Conservation (phyloP, 768 basidiomycete genomes). For the Collybiopsis luxurians region DNA sequence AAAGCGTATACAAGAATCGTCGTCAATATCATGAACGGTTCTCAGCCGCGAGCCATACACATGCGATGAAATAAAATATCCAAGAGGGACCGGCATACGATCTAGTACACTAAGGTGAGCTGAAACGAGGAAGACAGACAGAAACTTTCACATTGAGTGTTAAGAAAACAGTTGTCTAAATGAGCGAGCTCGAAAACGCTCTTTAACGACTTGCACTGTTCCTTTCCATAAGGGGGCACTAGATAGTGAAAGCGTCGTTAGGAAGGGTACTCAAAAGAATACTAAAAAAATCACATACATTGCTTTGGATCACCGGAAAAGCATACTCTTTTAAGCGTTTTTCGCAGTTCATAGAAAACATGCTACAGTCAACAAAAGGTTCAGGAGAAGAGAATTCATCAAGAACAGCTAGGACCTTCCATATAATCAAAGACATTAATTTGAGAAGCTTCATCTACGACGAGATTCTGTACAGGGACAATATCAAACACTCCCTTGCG, state of each 20-base stretch:
- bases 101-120: slow-evolving; percentile 26
- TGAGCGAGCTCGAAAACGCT: slow-evolving; percentile 37
- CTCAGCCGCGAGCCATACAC: slow-evolving; percentile 40
- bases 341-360: slow-evolving; percentile 38
- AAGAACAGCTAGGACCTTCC: slow-evolving; percentile 28
- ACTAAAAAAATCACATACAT: slow-evolving; percentile 28
- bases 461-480: slow-evolving; percentile 41
- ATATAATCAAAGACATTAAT: slow-evolving; percentile 47
- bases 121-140: background rate
- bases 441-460: slow-evolving; percentile 59
- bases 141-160: slow-evolving; percentile 41
- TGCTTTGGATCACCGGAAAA: slow-evolving; percentile 57
- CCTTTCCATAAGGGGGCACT: slow-evolving; percentile 55
- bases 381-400: background rate
- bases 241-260: background rate
- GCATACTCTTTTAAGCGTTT: slow-evolving; percentile 37
- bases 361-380: slow-evolving; percentile 26
- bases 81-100: slow-evolving; percentile 48
- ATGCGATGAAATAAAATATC: slow-evolving; percentile 44
- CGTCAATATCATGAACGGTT: slow-evolving; percentile 33
- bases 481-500: slow-evolving; percentile 28
- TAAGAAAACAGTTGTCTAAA: slow-evolving; percentile 36
- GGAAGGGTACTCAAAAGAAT: background rate
- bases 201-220: slow-evolving; percentile 26
- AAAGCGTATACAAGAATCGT: slow-evolving; percentile 38